A percentile compares a stretch with the other conserved stretches of the same genome.
phyloP scores from a whole-genome alignment of 2,329 filamentous ascomycete species.

The Fusarium sp. region DNA sequence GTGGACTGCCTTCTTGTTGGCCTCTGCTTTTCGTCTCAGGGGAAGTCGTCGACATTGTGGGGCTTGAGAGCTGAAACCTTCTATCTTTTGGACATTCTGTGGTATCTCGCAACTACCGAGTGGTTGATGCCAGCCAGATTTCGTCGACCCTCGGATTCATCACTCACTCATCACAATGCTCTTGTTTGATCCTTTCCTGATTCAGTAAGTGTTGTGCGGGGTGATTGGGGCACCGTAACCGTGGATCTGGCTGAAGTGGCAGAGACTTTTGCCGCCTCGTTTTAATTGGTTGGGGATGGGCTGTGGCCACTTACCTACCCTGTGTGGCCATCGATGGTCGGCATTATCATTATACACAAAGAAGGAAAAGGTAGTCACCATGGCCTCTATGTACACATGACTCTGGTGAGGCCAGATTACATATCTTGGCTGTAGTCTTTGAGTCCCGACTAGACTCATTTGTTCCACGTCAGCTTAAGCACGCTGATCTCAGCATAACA shows the following conservation, averaged over 20 bases:
- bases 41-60: not conserved
- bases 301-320: not conserved
- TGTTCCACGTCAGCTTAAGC: too few species aligned
- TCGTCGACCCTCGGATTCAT: not conserved
- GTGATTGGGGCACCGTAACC: not conserved
- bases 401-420: accelerated
- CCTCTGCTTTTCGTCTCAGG: accelerated
- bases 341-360: not conserved
- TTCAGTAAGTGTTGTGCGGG: not conserved
- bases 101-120: not conserved
- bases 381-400: not conserved
- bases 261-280: not conserved
- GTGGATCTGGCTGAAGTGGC: not conserved
- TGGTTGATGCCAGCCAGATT: not conserved
- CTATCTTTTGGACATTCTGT: not conserved
- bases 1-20: not conserved
- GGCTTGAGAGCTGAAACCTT: not conserved
- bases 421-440: accelerated
- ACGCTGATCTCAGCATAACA: too few species aligned
- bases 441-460: accelerated
- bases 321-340: not conserved
- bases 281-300: not conserved
- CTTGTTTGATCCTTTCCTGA: not conserved
- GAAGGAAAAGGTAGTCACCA: not conserved
- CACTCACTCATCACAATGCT: not conserved